Evolutionary conservation across 352 stramenopile species (phyloP).

Genomic region (Hyaloperonospora brassicae): DNA sequence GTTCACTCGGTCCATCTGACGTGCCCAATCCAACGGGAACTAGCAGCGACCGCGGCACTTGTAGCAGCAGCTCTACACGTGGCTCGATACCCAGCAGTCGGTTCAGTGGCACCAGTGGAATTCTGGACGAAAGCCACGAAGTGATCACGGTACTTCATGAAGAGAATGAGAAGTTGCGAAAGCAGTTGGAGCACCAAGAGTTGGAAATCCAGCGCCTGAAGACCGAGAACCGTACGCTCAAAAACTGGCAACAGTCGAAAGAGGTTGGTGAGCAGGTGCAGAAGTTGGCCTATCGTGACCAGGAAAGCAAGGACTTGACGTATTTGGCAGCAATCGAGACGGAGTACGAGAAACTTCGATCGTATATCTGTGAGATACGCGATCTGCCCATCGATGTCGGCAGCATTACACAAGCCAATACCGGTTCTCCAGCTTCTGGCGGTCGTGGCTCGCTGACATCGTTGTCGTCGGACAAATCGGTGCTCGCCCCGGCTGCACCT

Average conservation of each 20-base stretch:
- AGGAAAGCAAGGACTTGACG: constrained; percentile 80
- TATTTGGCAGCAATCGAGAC: constrained; percentile 71
- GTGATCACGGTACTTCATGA: constrained; percentile 81
- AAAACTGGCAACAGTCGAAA: constrained; percentile 82
- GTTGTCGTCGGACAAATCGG: constrained; percentile 34
- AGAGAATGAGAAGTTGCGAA: constrained; percentile 71
- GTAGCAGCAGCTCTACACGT: constrained; percentile 29
- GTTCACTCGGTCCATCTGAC: constrained; percentile 22
- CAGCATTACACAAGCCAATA: constrained; percentile 30
- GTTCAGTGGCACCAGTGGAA: constrained; percentile 60
- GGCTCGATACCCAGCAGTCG: constrained; percentile 49
- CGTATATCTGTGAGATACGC: constrained; percentile 71
- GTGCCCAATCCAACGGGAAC: constrained; percentile 12
- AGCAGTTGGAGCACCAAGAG: constrained; percentile 68
- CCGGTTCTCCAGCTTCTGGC: constrained; percentile 6
- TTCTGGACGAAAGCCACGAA: constrained; percentile 79
- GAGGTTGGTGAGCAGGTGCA: constrained; percentile 84
- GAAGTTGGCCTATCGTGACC: constrained; percentile 76
- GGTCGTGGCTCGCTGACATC: constrained; percentile 26
- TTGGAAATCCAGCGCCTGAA: constrained; percentile 69
- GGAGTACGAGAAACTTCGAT: constrained; percentile 77
- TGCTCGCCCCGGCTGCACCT: constrained; percentile 24
- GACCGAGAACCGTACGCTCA: constrained; percentile 66
- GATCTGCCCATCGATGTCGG: constrained; percentile 65
- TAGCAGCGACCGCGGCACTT: constrained; percentile 16